phyloP scores from a whole-genome alignment of 345 rosid genomes.

The Dimocarpus longan region DNA sequence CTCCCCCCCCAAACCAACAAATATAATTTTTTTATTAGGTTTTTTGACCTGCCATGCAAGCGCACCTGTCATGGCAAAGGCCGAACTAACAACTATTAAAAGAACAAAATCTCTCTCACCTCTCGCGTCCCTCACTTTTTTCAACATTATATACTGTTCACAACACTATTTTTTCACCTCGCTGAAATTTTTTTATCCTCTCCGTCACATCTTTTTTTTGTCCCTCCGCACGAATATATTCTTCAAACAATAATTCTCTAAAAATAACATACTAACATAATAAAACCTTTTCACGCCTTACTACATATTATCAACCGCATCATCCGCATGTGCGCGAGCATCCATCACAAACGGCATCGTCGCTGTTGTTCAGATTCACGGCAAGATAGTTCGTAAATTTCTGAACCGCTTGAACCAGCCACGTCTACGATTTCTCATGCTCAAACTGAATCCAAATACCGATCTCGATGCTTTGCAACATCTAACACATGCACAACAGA shows the following conservation, averaged over 20 bases:
- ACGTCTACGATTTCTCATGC: background rate
- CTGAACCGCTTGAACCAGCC: background rate
- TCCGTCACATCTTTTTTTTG: background rate
- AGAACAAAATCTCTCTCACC: conserved; percentile 11
- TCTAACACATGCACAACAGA: background rate
- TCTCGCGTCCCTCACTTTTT: background rate
- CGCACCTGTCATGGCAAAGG: conserved; percentile 98
- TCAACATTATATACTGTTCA: background rate
- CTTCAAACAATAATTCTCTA: background rate
- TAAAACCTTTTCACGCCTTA: background rate
- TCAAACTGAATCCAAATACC: background rate
- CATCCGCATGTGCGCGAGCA: background rate
- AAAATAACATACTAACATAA: background rate
- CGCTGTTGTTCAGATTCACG: background rate
- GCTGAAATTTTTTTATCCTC: background rate
- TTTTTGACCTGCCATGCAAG: conserved; percentile 90
- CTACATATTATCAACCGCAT: background rate
- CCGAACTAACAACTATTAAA: conserved; percentile 43
- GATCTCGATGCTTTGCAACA: background rate
- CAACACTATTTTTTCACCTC: background rate
- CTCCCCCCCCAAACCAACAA: conserved; percentile 39
- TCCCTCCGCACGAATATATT: background rate
- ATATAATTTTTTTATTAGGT: conserved; percentile 13
- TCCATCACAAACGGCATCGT: background rate
- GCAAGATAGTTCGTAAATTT: background rate